Base-by-base conservation (phyloP, 78 protist genomes). In the Tieghemostelium lacteum region DNA sequence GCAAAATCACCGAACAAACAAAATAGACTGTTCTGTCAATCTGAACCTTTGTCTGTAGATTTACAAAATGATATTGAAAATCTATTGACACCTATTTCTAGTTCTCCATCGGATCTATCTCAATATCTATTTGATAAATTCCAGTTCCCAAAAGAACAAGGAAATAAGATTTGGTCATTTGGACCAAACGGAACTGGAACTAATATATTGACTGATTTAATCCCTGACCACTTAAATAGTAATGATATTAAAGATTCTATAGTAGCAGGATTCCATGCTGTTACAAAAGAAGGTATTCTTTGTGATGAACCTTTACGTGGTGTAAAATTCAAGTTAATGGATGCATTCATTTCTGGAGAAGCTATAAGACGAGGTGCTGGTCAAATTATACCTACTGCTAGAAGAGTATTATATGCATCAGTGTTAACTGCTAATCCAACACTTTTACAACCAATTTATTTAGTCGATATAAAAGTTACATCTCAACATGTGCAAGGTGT, bases 1-100 rank as follows among this genome's bases (percentile, higher is more conserved):
- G 58, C 99, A 80, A 99, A 98, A 98, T 99, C 99, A 28, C 99
- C 99, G 78, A 99, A 99, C 99, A 98, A 98, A 96, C 99, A 98
- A 98, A 99, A 99, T 99, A 97, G 99, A 72, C 85, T 99, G 71
- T 97, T 64, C 96, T 26, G 85, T 86, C 58, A 86, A 76, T 99
- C 99, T 22, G 39, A 0, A 29, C 99, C 99, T 24, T 63, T 99
- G 50, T 85, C 74, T 26, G 98, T 98, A 74, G 99, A 71, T 16
- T 97, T 99, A 31, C 86, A 95, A 73, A 88, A 92, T 22, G 96
- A 37, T 20, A 97, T 99, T 62, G 99, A 98, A 60, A 31, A 2
- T 36, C 96, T 63, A 33, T 83, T 63, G 50, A 22, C 0, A 93
- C 95, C 92, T 40, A 73, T 69, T 17, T 93, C 42, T 73, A 70